Evolutionary conservation across 768 basidiomycete genomes (phyloP).

Genomic region (Gymnopilus junonius): DNA sequence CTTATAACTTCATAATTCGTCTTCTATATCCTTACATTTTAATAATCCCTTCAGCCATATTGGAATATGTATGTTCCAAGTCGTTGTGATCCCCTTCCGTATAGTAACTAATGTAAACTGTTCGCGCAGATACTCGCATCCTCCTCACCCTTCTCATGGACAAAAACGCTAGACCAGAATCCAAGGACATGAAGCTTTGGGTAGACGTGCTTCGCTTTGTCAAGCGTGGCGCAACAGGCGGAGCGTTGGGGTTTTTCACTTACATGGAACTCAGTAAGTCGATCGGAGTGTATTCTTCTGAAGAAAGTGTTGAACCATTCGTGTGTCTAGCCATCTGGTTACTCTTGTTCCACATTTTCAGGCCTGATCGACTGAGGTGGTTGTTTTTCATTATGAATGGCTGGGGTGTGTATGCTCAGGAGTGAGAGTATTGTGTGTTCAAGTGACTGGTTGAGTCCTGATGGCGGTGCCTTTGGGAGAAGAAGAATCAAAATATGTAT

Average conservation of each 20-base stretch:
- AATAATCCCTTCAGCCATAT: slow-evolving; percentile 44
- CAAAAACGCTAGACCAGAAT: slow-evolving; percentile 43
- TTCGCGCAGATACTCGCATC: slow-evolving; percentile 47
- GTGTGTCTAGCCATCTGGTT: slow-evolving; percentile 15
- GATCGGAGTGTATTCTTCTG: not conserved
- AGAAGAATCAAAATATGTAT: too few species aligned
- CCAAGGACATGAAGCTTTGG: slow-evolving; percentile 62
- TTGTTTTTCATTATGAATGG: slow-evolving; percentile 53
- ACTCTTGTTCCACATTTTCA: slow-evolving; percentile 45
- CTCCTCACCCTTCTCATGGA: slow-evolving; percentile 54
- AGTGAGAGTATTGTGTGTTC: not conserved
- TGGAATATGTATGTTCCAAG: slow-evolving; percentile 53
- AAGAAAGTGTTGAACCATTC: slow-evolving; percentile 41
- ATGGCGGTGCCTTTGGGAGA: not conserved
- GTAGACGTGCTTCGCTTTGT: slow-evolving; percentile 56
- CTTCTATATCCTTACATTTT: not conserved
- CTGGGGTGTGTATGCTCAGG: slow-evolving; percentile 43
- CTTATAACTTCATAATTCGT: not conserved
- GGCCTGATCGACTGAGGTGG: slow-evolving; percentile 49
- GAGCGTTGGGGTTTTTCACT: slow-evolving; percentile 59
- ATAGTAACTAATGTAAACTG: not conserved
- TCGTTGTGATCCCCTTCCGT: not conserved
- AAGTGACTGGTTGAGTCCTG: not conserved
- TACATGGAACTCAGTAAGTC: slow-evolving; percentile 57
- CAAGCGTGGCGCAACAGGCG: slow-evolving; percentile 50